These are phyloP conservation scores for Dendryphion nanum DNA, from an alignment of 2,329 filamentous ascomycete species.

Conservation along the genomic window DNA sequence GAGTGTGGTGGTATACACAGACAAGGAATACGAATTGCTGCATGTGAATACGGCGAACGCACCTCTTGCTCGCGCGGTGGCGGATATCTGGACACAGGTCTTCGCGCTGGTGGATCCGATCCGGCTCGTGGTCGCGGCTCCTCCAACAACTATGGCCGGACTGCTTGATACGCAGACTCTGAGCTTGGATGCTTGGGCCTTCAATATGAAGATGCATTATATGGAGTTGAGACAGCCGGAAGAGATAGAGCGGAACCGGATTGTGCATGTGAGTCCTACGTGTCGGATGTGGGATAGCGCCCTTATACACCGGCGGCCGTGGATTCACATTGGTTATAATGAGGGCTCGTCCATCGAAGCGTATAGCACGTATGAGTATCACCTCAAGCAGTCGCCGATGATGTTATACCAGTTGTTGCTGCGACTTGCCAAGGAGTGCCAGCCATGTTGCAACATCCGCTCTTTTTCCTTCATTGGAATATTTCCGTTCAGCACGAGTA, in stretches of 20 bases:
- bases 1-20: conserved; percentile 48
- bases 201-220: conserved; percentile 62
- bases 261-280: conserved; percentile 7
- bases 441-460: conserved; percentile 39
- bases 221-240: conserved; percentile 45
- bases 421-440: conserved; percentile 22
- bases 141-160: conserved; percentile 61
- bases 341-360: conserved; percentile 72
- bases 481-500: conserved; percentile 65
- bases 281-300: conserved; percentile 19
- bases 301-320: conserved; percentile 61
- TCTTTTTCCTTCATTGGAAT: conserved; percentile 61
- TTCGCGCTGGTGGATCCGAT: conserved; percentile 28
- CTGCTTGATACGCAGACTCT: conserved; percentile 59
- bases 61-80: conserved; percentile 52
- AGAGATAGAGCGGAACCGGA: conserved; percentile 1
- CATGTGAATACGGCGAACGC: conserved; percentile 25
- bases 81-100: conserved; percentile 29
- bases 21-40: conserved; percentile 38
- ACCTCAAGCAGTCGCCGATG: conserved; percentile 62
- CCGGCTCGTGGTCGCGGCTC: conserved; percentile 47
- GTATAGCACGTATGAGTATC: conserved; percentile 71
- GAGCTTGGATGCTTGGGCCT: conserved; percentile 61
- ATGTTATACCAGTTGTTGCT: conserved; percentile 54
- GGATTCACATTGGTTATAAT: conserved; percentile 67